A percentile compares a stretch with the other conserved stretches of the same genome.
phyloP scores from a whole-genome alignment of 345 rosid species.

The Erodium maritimum region DNA sequence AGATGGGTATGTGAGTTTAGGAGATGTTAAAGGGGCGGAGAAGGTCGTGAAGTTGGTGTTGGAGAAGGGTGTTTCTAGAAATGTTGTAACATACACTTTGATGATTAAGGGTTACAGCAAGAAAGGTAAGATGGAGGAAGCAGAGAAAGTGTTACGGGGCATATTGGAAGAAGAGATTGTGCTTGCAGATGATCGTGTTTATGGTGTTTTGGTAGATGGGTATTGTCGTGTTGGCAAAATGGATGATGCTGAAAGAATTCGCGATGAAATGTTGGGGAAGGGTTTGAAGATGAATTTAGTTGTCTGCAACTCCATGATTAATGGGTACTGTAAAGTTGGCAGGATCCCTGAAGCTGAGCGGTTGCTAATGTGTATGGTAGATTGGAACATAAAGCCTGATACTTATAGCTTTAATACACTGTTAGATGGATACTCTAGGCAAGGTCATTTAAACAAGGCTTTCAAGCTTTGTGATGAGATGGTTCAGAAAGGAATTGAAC shows the following conservation, averaged over 20 bases:
- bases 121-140: constrained; percentile 41
- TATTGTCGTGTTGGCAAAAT: constrained; percentile 52
- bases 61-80: constrained; percentile 35
- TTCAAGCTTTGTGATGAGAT: constrained; percentile 48
- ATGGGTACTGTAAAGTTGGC: constrained; percentile 67
- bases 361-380: constrained; percentile 26
- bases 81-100: constrained; percentile 41
- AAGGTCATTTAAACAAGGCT: constrained; percentile 37
- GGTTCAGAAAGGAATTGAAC: constrained; percentile 34
- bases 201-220: constrained; percentile 72
- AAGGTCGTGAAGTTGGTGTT: constrained; percentile 36
- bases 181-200: constrained; percentile 45
- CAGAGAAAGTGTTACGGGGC: constrained; percentile 32
- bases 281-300: constrained; percentile 56
- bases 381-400: constrained; percentile 65
- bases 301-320: constrained; percentile 64
- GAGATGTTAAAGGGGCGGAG: constrained; percentile 43
- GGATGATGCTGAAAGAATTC: constrained; percentile 48
- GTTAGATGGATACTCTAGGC: constrained; percentile 65
- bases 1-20: constrained; percentile 49
- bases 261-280: constrained; percentile 39
- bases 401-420: constrained; percentile 60
- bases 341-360: constrained; percentile 36
- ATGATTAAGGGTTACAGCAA: constrained; percentile 58
- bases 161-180: constrained; percentile 25